Conservation (phyloP, 345 rosid genomes). For the Schrenkiella parvula region DNA sequence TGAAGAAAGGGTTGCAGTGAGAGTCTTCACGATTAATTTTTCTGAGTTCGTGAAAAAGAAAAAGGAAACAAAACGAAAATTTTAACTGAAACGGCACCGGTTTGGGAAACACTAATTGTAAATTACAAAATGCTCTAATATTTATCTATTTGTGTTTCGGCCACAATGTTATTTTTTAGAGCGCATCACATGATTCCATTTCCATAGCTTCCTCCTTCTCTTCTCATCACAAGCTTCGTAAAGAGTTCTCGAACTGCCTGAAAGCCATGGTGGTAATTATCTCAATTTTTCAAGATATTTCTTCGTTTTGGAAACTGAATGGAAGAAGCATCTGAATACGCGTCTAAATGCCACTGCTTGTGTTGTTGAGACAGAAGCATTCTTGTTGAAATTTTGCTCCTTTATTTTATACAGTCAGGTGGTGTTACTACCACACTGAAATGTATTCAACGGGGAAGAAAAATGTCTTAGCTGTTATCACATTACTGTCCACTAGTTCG, state of each 20-base stretch:
- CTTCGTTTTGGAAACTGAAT: background rate
- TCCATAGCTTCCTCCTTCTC: background rate
- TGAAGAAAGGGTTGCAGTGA: conserved; percentile 7
- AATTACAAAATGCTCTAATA: background rate
- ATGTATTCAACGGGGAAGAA: conserved; percentile 23
- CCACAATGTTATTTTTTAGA: conserved; percentile 3
- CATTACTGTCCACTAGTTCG: conserved; percentile 10
- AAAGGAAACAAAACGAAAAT: background rate
- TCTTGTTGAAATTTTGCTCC: background rate
- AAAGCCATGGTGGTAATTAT: background rate
- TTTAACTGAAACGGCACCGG: background rate
- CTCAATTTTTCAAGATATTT: background rate
- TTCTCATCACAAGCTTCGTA: background rate
- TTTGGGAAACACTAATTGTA: background rate
- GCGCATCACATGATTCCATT: background rate
- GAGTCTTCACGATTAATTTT: background rate
- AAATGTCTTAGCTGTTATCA: background rate
- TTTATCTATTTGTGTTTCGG: background rate
- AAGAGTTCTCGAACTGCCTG: background rate
- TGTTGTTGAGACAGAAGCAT: background rate
- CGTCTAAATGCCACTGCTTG: background rate
- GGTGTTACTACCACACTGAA: background rate
- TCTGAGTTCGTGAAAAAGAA: background rate
- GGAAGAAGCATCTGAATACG: background rate
- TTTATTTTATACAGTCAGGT: background rate